Percentiles rank a stretch among this genome's conserved stretches.
Conservation (phyloP, 306 rosid species). For the Rubus idaeus region DNA sequence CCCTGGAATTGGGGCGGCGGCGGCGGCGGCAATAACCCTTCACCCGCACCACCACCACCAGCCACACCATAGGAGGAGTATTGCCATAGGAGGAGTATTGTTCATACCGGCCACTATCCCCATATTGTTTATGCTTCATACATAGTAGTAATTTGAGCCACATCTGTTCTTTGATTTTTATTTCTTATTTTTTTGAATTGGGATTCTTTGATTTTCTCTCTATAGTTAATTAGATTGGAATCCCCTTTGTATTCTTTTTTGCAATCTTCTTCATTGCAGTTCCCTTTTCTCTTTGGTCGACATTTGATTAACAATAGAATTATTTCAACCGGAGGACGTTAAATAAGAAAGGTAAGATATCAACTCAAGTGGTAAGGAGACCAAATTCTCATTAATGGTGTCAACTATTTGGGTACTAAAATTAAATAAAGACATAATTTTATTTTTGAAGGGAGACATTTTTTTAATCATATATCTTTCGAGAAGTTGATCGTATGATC, state of each 20-base stretch:
- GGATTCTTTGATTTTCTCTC: neutral
- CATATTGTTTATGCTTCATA: neutral
- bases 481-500: too few relatives aligned
- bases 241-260: neutral
- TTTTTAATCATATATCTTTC: too few relatives aligned
- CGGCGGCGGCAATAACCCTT: neutral
- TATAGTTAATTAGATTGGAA: neutral
- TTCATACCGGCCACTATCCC: neutral
- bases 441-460: too few relatives aligned
- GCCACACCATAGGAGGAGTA: neutral
- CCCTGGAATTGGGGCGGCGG: conserved; percentile 38
- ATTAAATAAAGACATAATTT: too few relatives aligned
- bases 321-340: too few relatives aligned
- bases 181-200: neutral
- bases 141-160: neutral
- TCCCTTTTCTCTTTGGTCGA: too few relatives aligned
- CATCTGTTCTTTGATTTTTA: neutral
- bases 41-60: conserved; percentile 1
- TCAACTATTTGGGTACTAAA: too few relatives aligned
- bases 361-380: too few relatives aligned
- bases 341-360: too few relatives aligned
- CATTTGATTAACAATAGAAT: too few relatives aligned
- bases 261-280: neutral
- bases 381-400: too few relatives aligned
- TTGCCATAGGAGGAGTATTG: neutral